Conservation (phyloP, 345 rosid species). For the Kernera saxatilis region DNA sequence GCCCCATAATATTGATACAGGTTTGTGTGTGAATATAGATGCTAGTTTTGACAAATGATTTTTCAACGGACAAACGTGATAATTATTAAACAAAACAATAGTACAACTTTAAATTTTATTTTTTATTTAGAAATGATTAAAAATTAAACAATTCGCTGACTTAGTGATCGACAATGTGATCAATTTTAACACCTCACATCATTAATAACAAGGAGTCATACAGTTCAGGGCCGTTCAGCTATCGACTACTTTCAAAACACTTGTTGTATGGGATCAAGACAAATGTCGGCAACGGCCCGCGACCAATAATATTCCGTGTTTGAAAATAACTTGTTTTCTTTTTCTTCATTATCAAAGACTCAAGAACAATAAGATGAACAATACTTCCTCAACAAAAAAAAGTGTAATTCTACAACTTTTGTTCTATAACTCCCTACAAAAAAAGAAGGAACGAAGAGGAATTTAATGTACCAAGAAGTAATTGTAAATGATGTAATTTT, state of each 20-base stretch:
- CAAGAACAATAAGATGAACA: too few relatives aligned
- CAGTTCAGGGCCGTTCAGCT: not conserved
- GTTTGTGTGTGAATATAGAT: not conserved
- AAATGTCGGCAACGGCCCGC: slow-evolving; percentile 14
- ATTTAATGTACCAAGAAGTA: too few relatives aligned
- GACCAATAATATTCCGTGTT: not conserved
- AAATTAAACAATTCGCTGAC: not conserved
- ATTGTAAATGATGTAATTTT: too few relatives aligned
- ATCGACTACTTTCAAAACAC: slow-evolving; percentile 3
- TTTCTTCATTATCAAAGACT: too few relatives aligned
- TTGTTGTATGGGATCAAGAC: not conserved
- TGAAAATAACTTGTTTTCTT: not conserved
- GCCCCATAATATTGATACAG: too few relatives aligned
- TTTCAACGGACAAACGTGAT: not conserved
- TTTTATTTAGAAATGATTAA: too few relatives aligned
- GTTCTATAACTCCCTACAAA: too few relatives aligned
- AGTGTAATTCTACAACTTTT: too few relatives aligned
- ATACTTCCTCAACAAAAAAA: too few relatives aligned
- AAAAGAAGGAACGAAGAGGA: too few relatives aligned
- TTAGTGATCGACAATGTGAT: not conserved
- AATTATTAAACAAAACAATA: not conserved
- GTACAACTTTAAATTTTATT: not conserved
- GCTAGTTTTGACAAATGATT: not conserved
- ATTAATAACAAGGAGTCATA: not conserved
- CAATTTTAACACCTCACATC: not conserved